Evolutionary conservation across 2,329 filamentous ascomycete genomes (phyloP).

Genomic region (Chaetoscypha palmicola): DNA sequence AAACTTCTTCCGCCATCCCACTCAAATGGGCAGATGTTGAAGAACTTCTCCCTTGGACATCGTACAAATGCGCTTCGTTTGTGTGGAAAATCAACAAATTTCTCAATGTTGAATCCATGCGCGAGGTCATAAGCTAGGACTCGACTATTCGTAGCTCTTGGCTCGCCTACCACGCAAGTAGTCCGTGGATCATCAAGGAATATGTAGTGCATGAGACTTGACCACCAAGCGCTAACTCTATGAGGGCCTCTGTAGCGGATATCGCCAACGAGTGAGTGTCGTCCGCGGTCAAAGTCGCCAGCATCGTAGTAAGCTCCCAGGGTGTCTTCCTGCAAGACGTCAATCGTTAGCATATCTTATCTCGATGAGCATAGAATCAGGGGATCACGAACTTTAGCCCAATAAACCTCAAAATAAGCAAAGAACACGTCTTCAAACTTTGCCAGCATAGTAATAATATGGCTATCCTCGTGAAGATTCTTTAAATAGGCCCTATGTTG

Average conservation of each 20-base stretch:
- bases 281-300: constrained; percentile 49
- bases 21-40: constrained; percentile 40
- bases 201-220: constrained; percentile 54
- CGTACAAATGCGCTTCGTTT: constrained; percentile 34
- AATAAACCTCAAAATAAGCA: constrained; percentile 76
- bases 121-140: constrained; percentile 43
- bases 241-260: constrained; percentile 52
- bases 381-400: constrained; percentile 50
- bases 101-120: constrained; percentile 29
- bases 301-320: constrained; percentile 52
- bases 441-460: constrained; percentile 63
- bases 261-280: constrained; percentile 54
- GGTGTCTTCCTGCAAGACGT: constrained; percentile 44
- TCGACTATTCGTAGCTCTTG: constrained; percentile 61
- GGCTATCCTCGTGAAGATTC: constrained; percentile 62
- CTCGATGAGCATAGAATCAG: neutral
- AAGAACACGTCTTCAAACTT: constrained; percentile 65
- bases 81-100: constrained; percentile 35
- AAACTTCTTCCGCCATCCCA: constrained; percentile 41
- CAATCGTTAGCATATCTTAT: neutral
- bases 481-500: constrained; percentile 64
- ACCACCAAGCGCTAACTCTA: constrained; percentile 55
- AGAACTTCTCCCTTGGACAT: constrained; percentile 35
- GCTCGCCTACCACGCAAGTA: constrained; percentile 56
- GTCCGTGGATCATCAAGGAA: constrained; percentile 56